Percentiles rank a stretch among this genome's conserved stretches.
These are phyloP conservation scores for Yamadazyma sp. DNA, from an alignment of 805 yeast genomes.

Conservation along the genomic window DNA sequence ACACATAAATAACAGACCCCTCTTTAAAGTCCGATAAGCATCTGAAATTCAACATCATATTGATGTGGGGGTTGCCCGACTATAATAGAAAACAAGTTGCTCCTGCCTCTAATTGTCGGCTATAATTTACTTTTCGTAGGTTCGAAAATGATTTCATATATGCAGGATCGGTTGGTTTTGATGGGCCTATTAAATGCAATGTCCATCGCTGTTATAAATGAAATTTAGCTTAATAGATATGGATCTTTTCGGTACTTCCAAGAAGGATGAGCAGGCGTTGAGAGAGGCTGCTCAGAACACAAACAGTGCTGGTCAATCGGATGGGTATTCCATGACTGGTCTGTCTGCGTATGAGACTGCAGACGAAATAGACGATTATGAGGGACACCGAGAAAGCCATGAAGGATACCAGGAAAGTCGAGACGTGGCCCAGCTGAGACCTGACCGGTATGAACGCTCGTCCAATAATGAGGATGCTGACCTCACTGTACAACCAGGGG, in stretches of 20 bases:
- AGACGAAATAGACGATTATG: constrained; percentile 18
- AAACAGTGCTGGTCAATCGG: constrained; percentile 7
- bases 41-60: too few relatives aligned
- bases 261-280: constrained; percentile 22
- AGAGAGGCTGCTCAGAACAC: constrained; percentile 10
- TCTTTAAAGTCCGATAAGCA: too few relatives aligned
- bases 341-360: constrained; percentile 38
- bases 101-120: constrained; percentile 1
- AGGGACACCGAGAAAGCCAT: too few relatives aligned
- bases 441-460: not conserved
- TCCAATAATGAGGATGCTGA: not conserved
- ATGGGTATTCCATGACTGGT: constrained; percentile 20
- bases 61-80: too few relatives aligned
- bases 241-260: constrained; percentile 38
- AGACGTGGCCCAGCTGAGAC: too few relatives aligned
- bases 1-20: too few relatives aligned
- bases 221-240: too few relatives aligned
- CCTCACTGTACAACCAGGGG: not conserved
- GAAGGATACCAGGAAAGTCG: too few relatives aligned
- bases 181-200: too few relatives aligned
- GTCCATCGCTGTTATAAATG: too few relatives aligned
- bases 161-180: not conserved
- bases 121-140: not conserved
- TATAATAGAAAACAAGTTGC: too few relatives aligned
- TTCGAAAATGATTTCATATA: not conserved